Evolutionary conservation across 176 grass and related monocot species (phyloP).

Genomic region (Dactylis glomerata): DNA sequence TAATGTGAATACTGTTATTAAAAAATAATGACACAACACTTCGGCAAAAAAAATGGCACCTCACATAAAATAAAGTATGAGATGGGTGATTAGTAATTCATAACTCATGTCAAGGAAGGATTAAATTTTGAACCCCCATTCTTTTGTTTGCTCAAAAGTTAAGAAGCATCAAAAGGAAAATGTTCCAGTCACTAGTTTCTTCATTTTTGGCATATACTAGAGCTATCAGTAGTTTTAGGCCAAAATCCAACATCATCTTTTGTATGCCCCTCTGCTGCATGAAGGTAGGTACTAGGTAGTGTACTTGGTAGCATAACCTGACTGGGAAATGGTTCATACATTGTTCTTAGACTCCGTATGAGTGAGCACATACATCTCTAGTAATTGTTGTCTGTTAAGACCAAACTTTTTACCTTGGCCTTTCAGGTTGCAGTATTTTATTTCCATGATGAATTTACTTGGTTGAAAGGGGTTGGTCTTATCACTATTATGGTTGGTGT

Average conservation of each 20-base stretch:
- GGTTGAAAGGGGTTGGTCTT: conserved; percentile 82
- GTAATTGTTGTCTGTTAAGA: conserved; percentile 16
- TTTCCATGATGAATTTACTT: conserved; percentile 92
- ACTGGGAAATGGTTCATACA: background rate
- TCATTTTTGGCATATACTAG: background rate
- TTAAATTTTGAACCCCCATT: background rate
- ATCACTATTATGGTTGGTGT: conserved; percentile 89
- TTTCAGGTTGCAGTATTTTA: conserved; percentile 98
- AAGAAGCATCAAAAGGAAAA: conserved; percentile 5
- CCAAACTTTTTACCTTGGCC: conserved; percentile 7
- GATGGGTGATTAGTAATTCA: conserved; percentile 12
- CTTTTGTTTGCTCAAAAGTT: background rate
- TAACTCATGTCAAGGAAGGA: background rate
- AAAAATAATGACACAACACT: conserved; percentile 13
- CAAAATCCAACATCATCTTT: background rate
- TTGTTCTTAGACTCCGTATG: conserved; percentile 12
- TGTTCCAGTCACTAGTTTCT: background rate
- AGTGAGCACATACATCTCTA: background rate
- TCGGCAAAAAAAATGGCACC: too few relatives aligned
- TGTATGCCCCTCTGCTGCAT: conserved; percentile 16
- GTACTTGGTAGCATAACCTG: background rate
- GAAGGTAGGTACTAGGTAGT: background rate
- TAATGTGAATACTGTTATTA: conserved; percentile 1
- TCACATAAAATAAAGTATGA: background rate
- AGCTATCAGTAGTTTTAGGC: conserved; percentile 18